phyloP scores from a whole-genome alignment of 768 basidiomycete species.

The Vishniacozyma victoriae region DNA sequence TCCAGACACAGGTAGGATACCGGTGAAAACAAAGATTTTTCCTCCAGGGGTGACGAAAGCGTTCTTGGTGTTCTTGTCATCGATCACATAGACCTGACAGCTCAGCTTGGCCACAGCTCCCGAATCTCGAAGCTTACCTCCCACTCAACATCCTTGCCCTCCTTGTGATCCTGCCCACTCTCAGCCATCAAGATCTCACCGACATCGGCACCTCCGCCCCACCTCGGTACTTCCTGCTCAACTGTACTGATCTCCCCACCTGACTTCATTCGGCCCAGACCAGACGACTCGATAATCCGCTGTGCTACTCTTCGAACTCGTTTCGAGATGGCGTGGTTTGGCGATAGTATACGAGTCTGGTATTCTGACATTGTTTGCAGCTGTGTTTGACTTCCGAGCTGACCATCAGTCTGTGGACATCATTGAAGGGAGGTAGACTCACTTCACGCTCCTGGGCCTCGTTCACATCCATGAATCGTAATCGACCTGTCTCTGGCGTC shows the following conservation, averaged over 20 bases:
- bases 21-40: slow-evolving; percentile 79
- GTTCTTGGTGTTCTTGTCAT: slow-evolving; percentile 65
- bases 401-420: not conserved
- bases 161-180: slow-evolving; percentile 7
- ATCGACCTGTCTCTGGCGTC: slow-evolving; percentile 78
- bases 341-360: slow-evolving; percentile 57
- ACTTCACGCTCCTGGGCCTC: slow-evolving; percentile 58
- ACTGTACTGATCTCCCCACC: slow-evolving; percentile 31
- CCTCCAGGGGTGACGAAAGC: slow-evolving; percentile 69
- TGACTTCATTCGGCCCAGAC: slow-evolving; percentile 60
- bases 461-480: slow-evolving; percentile 78
- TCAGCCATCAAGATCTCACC: slow-evolving; percentile 25
- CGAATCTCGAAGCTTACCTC: slow-evolving; percentile 44
- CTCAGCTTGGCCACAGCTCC: too few relatives aligned
- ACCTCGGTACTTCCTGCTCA: slow-evolving; percentile 31
- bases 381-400: slow-evolving; percentile 39
- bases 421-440: slow-evolving; percentile 19
- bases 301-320: slow-evolving; percentile 67
- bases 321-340: slow-evolving; percentile 59
- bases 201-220: slow-evolving; percentile 28
- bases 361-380: slow-evolving; percentile 55
- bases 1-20: slow-evolving; percentile 69
- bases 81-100: slow-evolving; percentile 72
- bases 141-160: slow-evolving; percentile 44
- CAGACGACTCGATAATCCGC: slow-evolving; percentile 63